Evolutionary conservation across 139 green algal genomes (phyloP), one percentile per base, ranked within the genome.

Genomic region (Chlamydomonas schloesseri): DNA sequence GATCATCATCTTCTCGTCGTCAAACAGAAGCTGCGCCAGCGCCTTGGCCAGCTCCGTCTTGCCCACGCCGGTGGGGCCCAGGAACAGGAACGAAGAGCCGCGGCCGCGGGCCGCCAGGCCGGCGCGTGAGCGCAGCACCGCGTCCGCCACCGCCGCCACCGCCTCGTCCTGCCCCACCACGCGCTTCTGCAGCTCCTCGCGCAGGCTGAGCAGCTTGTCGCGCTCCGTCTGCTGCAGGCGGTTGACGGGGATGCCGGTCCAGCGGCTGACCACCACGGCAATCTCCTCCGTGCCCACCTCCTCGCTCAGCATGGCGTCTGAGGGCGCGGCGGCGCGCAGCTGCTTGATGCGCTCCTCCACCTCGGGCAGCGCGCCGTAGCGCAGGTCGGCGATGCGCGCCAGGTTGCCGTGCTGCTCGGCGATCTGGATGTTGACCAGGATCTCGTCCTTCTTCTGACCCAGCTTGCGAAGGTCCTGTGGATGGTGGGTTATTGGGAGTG

Each of bases 21-120:
- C 97, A 88, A 99, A 99, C 77, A 99, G 90, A 91, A 97, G 88
- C 37, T 87, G 83, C 0, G 98, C 98, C 55, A 99, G 92, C 62
- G 96, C 94, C 92, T 99, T 99, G 65, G 95, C 94, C 71, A 99
- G 96, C 94, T 99, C 97, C 0, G 97, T 99, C 93, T 99, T 99
- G 78, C 97, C 97, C 34, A 99, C 97, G 58, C 97, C 97, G 70
- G 75, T 14, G 94, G 95, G 97, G 11, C 97, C 97, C 60, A 98
- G 91, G 89, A 92, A 99, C n/a, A 99, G 90, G 92, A 99, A 99
- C 77, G 81, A 93, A 85, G 82, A 90, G 89, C 94, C 94, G 57
- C 94, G 90, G 78, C 67, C 91, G 71, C 82, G 86, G 8, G 71
- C 37, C 0, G 76, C 86, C 57, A 92, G 82, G 29, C 86, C 89